Percentiles rank a stretch among this genome's conserved stretches.
These are phyloP conservation scores for Medicago arabica DNA, from an alignment of 306 rosid genomes.

Conservation along the genomic window DNA sequence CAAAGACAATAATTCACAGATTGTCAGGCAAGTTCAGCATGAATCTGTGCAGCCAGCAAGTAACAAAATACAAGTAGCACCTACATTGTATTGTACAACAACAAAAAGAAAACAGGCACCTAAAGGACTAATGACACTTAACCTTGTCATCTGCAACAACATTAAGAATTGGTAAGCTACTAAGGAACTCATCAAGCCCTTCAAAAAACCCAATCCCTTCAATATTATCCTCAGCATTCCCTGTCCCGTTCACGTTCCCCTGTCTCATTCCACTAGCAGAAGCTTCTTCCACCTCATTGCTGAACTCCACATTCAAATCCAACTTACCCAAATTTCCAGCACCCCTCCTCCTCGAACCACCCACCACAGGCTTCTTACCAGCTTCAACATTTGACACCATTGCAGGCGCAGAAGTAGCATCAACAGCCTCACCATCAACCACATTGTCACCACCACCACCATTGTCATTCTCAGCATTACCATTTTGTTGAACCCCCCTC, in stretches of 20 bases:
- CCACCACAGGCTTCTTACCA: constrained; percentile 52
- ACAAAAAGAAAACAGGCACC: constrained; percentile 33
- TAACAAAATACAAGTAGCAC: constrained; percentile 42
- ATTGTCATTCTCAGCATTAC: neutral
- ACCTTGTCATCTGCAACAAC: constrained; percentile 86
- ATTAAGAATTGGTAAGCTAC: constrained; percentile 88
- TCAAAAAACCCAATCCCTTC: constrained; percentile 92
- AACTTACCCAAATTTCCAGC: constrained; percentile 73
- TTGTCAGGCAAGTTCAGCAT: constrained; percentile 8
- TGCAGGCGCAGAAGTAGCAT: constrained; percentile 31
- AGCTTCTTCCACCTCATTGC: constrained; percentile 91
- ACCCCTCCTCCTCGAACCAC: constrained; percentile 62
- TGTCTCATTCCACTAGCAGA: constrained; percentile 37
- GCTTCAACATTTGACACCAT: constrained; percentile 35
- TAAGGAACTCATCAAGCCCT: constrained; percentile 95
- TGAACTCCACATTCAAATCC: constrained; percentile 97
- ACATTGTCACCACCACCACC: constrained; percentile 7
- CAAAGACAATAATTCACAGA: constrained; percentile 36
- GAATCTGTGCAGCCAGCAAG: constrained; percentile 33
- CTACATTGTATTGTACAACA: constrained; percentile 57
- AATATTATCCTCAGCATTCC: constrained; percentile 75
- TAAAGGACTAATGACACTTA: constrained; percentile 63
- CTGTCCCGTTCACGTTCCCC: constrained; percentile 49
- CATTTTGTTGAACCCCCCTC: constrained; percentile 46
- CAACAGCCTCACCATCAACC: constrained; percentile 48